Percentiles rank a stretch among this genome's conserved stretches.
These are phyloP conservation scores for Sclerotinia minor DNA, from an alignment of 2,329 filamentous ascomycete genomes.

Conservation along the genomic window DNA sequence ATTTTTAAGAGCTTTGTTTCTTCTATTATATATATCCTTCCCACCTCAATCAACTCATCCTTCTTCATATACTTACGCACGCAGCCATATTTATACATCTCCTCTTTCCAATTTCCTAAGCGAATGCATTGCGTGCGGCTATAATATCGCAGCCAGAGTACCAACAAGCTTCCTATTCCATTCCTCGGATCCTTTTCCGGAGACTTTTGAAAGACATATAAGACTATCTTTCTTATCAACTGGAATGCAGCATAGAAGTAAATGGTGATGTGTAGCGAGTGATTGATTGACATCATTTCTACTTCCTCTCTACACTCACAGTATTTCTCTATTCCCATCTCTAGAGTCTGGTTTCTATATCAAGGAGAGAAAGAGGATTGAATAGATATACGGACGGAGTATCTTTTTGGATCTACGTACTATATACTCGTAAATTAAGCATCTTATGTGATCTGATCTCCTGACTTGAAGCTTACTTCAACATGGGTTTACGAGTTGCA, in stretches of 20 bases:
- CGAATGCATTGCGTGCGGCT: background rate
- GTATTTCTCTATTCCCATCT: too few relatives aligned
- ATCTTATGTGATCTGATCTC: background rate
- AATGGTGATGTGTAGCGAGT: too few relatives aligned
- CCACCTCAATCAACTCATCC: background rate
- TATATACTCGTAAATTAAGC: background rate
- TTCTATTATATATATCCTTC: background rate
- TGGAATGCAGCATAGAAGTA: background rate
- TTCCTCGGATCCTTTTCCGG: constrained; percentile 2
- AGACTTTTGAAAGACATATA: background rate
- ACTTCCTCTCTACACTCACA: too few relatives aligned
- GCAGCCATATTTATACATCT: background rate
- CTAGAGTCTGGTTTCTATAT: too few relatives aligned
- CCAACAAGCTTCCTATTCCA: background rate
- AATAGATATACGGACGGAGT: background rate
- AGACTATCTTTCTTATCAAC: background rate
- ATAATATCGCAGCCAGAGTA: background rate
- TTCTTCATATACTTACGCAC: background rate
- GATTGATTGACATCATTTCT: too few relatives aligned
- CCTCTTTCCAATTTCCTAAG: background rate
- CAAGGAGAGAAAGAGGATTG: too few relatives aligned
- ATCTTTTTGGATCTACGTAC: background rate
- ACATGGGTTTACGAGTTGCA: constrained; percentile 34
- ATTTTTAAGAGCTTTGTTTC: too few relatives aligned
- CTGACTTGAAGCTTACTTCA: constrained; percentile 23